Base-by-base conservation (phyloP, 192 early-diverging fungal species). In the Coemansia furcata region DNA sequence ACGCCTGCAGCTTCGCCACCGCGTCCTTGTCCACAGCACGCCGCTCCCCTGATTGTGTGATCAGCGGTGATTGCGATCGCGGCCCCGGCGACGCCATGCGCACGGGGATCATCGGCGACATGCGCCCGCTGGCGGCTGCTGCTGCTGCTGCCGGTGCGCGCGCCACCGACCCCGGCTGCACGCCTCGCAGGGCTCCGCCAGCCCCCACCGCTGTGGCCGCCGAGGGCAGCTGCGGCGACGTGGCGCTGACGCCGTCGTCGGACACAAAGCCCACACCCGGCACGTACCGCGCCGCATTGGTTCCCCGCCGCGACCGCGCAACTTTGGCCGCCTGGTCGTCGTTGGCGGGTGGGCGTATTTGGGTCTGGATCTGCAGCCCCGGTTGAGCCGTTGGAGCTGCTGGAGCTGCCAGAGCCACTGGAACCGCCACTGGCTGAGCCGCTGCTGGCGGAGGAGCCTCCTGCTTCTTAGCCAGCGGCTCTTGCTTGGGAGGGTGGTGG, bases 181-280 rank as follows among this genome's bases (percentile, higher is more conserved):
- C 60, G 10, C 61, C 65, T 2, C 66, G 54, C 40, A 66, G 46
- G 1, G 52, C 30, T 10, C 17, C 26, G 39, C 33, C 36, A 23
- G 42, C 26, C 2, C 35, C 21, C 8, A 47, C 15, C 6, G 63
- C 50, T 8, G 57, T 32, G 19, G 49, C 55, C n/a, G 66, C 38
- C 1, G 49, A 19, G 4, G 60, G 46, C 39, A 72, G 62, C 66
- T 75, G 78, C 29, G 78, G 78, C 43, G 78, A 81, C 10, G 78
- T 81, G 6, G 78, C 65, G 44, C 60, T 72, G 35, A 68, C 60
- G 11, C 78, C 78, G 50, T 81, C 78, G 35, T 76, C 78, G 0
- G 78, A 72, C 38, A 81, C 72, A 65, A 81, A 81, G 6, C 78
- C 78, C 10, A 81, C 78, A 11, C 78, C 78, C 2, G 78, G 78